Percentiles rank a stretch among this genome's conserved stretches.
These are phyloP conservation scores for Tuber calosporum DNA, from an alignment of 495 filamentous ascomycete species.

Conservation along the genomic window DNA sequence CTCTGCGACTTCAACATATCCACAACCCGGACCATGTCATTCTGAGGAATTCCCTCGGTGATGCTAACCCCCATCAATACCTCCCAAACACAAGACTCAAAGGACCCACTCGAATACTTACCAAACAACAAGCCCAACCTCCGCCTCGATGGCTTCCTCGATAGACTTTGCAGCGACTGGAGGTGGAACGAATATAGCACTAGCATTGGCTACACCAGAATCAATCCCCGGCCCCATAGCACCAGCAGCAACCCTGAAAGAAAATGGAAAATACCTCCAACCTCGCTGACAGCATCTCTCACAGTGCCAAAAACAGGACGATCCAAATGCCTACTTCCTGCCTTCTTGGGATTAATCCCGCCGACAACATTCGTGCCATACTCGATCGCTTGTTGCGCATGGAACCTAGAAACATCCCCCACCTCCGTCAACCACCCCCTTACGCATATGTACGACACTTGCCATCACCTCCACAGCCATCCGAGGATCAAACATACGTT, in stretches of 20 bases:
- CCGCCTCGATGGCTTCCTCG: slow-evolving; percentile 89
- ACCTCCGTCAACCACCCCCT: slow-evolving; percentile 11
- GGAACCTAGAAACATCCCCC: slow-evolving; percentile 59
- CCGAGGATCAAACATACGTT: slow-evolving; percentile 59
- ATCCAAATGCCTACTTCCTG: slow-evolving; percentile 78
- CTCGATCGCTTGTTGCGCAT: slow-evolving; percentile 94
- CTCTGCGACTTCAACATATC: slow-evolving; percentile 94
- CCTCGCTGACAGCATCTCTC: slow-evolving; percentile 79
- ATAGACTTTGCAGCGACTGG: slow-evolving; percentile 89
- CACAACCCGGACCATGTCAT: slow-evolving; percentile 99
- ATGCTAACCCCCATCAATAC: slow-evolving; percentile 47
- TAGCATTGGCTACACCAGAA: slow-evolving; percentile 42
- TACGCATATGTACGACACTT: slow-evolving; percentile 1
- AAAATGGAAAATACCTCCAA: slow-evolving; percentile 48
- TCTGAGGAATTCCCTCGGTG: slow-evolving; percentile 63
- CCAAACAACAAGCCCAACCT: slow-evolving; percentile 86
- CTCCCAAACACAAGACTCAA: slow-evolving; percentile 26
- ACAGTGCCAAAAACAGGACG: slow-evolving; percentile 91
- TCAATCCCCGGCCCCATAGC: not conserved
- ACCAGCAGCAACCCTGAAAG: not conserved
- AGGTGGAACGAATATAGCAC: slow-evolving; percentile 95
- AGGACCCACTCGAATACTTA: slow-evolving; percentile 44
- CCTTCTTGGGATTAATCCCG: slow-evolving; percentile 95
- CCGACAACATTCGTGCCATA: slow-evolving; percentile 97
- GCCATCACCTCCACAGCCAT: slow-evolving; percentile 30